Conservation (phyloP, 805 yeast genomes). For the Candida maesae region DNA sequence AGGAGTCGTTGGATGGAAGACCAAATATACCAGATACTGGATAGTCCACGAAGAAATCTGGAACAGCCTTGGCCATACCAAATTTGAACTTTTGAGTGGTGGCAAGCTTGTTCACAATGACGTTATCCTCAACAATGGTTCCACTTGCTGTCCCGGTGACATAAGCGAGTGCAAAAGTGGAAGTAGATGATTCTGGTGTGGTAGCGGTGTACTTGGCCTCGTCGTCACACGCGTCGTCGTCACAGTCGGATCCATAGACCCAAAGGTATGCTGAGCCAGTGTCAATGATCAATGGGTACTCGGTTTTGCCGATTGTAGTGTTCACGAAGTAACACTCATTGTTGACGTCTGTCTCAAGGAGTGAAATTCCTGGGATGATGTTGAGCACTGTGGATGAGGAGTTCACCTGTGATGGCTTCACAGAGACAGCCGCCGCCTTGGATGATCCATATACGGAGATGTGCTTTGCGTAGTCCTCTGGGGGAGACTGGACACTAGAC, state of each 20-base stretch:
- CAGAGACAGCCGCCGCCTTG: conserved; percentile 8
- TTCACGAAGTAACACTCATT: conserved; percentile 37
- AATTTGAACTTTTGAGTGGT: conserved; percentile 40
- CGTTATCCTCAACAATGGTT: conserved; percentile 34
- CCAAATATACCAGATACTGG: conserved; percentile 60
- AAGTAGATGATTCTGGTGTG: conserved; percentile 18
- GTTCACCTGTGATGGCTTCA: not conserved
- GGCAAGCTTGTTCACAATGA: conserved; percentile 30
- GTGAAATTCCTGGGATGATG: conserved; percentile 28
- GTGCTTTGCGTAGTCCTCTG: conserved; percentile 7
- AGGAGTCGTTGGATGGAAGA: conserved; percentile 43
- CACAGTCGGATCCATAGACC: conserved; percentile 54
- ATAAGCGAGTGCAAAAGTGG: conserved; percentile 47
- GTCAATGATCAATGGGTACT: conserved; percentile 52
- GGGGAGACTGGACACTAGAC: conserved; percentile 8
- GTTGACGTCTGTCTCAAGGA: conserved; percentile 26
- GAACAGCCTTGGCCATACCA: conserved; percentile 53
- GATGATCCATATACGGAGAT: not conserved
- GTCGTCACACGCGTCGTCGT: conserved; percentile 38
- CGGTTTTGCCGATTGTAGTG: conserved; percentile 36
- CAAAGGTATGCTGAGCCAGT: conserved; percentile 65
- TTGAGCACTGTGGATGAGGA: conserved; percentile 20
- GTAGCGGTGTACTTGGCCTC: conserved; percentile 30
- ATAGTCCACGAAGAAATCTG: conserved; percentile 48
- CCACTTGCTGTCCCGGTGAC: conserved; percentile 55